Evolutionary conservation across 192 early-diverging fungal genomes (phyloP), one percentile per base, ranked within the genome.

Genomic region (Backusella circina): DNA sequence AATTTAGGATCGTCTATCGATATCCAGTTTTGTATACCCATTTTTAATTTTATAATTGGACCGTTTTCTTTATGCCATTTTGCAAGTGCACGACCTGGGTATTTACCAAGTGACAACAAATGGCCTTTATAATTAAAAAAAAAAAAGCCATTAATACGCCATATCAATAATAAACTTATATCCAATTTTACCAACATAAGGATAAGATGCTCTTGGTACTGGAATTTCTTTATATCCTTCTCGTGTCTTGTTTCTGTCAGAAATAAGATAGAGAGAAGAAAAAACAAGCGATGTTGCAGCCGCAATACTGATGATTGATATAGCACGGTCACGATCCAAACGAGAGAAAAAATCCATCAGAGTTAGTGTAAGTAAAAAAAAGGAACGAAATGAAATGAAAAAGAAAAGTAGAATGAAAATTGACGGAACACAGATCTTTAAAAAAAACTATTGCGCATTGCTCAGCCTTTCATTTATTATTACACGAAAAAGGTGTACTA

Each of bases 21-120:
- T 30, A 71, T 41, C 70, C 70, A 71, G 28, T 71, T 30, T 47
- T 71, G 70, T 18, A 50, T 28, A n/a, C 70, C 70, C 38, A 71
- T 50, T 13, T 71, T 50, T 32, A 71, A 7, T 50, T 51, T 26
- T 16, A 71, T 13, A 71, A 71, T 71, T 31, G 70, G 41, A 0
- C 70, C 70, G 12, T 35, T 15, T n/a, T 38, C 18, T 37, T 67
- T 67, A n/a, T 67, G 66, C 66, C 66, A 67, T 21, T 67, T 35
- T 18, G 66, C 33, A 10, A 67, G n/a, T 21, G 18, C n/a, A 37
- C 33, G 66, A 36, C 32, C 66, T 16, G 66, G 66, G 4, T 21
- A 33, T 6, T 68, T 68, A 3, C 67, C 67, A 18, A 68, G 21
- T 68, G 67, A 68, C 21, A 68, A 21, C 35, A 67, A 37, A 35